phyloP scores from a whole-genome alignment of 768 basidiomycete genomes.

The Suillus tomentosus region DNA sequence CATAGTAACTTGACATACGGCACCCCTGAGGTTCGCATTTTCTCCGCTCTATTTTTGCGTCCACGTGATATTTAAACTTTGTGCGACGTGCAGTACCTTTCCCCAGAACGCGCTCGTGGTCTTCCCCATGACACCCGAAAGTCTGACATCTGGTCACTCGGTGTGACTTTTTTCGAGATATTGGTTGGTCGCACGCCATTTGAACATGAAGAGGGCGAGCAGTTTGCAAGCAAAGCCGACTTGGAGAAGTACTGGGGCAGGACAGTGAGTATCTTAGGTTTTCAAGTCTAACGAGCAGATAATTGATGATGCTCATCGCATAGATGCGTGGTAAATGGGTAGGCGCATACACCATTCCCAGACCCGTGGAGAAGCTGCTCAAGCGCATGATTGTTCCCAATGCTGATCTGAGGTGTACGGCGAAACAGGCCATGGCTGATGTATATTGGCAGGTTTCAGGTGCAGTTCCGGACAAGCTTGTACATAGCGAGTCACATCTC shows the following conservation, averaged over 20 bases:
- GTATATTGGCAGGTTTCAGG: constrained; percentile 57
- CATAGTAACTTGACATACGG: constrained; percentile 85
- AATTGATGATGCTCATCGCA: neutral
- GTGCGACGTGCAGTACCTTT: constrained; percentile 69
- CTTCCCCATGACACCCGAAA: constrained; percentile 92
- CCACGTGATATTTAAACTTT: neutral
- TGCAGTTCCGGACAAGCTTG: constrained; percentile 18
- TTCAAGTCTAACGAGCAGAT: neutral
- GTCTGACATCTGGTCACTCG: constrained; percentile 85
- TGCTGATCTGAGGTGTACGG: constrained; percentile 77
- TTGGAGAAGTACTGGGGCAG: constrained; percentile 86
- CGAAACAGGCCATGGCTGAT: constrained; percentile 64
- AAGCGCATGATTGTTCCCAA: constrained; percentile 81
- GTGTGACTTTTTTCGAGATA: constrained; percentile 93
- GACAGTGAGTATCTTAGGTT: constrained; percentile 51
- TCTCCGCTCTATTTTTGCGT: neutral
- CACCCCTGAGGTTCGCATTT: constrained; percentile 75
- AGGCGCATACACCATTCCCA: constrained; percentile 64
- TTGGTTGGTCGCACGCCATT: constrained; percentile 92
- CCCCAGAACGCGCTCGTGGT: constrained; percentile 89
- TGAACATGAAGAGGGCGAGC: constrained; percentile 76
- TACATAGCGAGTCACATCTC: constrained; percentile 43
- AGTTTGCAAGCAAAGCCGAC: constrained; percentile 77
- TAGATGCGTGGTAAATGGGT: constrained; percentile 86
- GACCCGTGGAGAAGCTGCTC: constrained; percentile 63